Evolutionary conservation across 2,329 filamentous ascomycete species (phyloP), one percentile per base, ranked within the genome.

Genomic region (Beauveria medogensis): DNA sequence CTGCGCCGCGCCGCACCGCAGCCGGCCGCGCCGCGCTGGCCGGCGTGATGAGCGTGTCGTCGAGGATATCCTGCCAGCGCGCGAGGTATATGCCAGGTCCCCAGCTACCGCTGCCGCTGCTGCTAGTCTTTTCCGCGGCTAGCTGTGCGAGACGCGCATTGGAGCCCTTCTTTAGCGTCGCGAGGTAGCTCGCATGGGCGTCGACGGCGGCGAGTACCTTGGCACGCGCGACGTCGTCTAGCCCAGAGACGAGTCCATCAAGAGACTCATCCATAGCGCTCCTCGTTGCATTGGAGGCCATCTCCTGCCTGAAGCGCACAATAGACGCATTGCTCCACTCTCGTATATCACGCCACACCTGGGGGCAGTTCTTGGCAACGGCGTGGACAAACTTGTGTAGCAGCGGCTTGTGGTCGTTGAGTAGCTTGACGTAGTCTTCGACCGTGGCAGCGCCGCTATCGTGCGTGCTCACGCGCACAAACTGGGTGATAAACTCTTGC

Each of bases 11-110:
- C 0, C 88, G 78, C 0, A 87, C 71, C 1, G 77, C 74, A 7
- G 53, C 34, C 26, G 53, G 47, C 30, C 0, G 87, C 86, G 1
- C 73, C 69, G 0, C 77, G 1, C 74, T 77, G 0, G 75, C 79
- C 0, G 90, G 88, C 1, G 87, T 89, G 63, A 92, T 85, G 51
- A 80, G 71, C 0, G 89, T 90, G n/a, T 80, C 76, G 69, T 92
- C 86, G 3, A 92, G 76, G 7, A 92, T 76, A 1, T 82, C 77
- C 69, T 91, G 87, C 89, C 90, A 92, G 55, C 85, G 81, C 1
- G 83, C 79, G 26, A 92, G 80, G 68, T 89, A 92, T 52, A 88
- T 82, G 1, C 90, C 90, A 0, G 90, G 89, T 0, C 88, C 89
- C 26, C 78, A 79, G 58, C 81, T 67, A 55, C 28, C 6, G 12